Percentiles rank a stretch among this genome's conserved stretches.
These are phyloP conservation scores for Neurospora sp. DNA, from an alignment of 495 filamentous ascomycete species.

Conservation along the genomic window DNA sequence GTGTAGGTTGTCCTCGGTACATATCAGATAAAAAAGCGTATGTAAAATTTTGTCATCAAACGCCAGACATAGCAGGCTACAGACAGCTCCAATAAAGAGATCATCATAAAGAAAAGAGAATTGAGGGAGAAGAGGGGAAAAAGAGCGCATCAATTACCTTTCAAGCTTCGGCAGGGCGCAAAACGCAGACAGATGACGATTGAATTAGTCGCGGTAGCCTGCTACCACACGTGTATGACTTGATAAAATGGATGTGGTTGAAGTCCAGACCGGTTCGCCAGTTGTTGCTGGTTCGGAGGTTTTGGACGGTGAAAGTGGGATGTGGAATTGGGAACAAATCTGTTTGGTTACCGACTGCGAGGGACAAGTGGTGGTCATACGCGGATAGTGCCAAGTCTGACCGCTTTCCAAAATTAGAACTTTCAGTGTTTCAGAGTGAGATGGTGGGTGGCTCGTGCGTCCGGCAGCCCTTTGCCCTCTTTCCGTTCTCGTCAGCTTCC, in stretches of 20 bases:
- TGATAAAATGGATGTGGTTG: background rate
- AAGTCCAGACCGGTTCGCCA: background rate
- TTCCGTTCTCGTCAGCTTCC: slow-evolving; percentile 1
- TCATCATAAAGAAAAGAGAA: slow-evolving; percentile 33
- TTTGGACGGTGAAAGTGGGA: background rate
- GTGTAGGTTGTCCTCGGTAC: background rate
- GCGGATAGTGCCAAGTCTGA: background rate
- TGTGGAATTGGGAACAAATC: background rate
- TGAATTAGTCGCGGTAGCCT: background rate
- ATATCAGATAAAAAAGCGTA: slow-evolving; percentile 44
- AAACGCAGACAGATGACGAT: background rate
- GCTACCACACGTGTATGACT: background rate
- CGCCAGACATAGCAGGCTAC: slow-evolving; percentile 39
- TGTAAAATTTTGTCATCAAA: slow-evolving; percentile 42
- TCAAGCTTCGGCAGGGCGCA: background rate
- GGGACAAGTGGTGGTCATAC: background rate
- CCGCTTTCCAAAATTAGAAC: background rate
- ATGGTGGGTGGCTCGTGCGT: background rate
- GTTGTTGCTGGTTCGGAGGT: background rate
- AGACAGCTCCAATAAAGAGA: slow-evolving; percentile 95
- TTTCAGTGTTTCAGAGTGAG: background rate
- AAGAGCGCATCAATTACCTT: background rate
- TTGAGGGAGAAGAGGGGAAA: background rate
- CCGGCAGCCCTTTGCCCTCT: background rate
- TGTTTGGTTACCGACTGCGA: background rate